Evolutionary conservation across 164 flowering plant genomes (phyloP).

Genomic region (Santalum album): DNA sequence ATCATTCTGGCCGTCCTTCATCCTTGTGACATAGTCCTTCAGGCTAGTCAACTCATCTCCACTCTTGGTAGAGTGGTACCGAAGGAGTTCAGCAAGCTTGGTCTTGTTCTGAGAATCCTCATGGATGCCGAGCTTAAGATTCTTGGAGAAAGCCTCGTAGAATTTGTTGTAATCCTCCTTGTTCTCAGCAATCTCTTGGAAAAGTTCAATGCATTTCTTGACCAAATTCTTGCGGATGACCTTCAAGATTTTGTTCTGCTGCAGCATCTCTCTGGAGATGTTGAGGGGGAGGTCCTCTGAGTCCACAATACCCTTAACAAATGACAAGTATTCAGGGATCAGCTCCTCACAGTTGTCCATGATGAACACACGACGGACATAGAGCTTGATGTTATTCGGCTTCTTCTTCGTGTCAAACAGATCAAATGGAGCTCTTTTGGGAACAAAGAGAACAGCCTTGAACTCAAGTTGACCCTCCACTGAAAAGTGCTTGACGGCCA

Average conservation of each 20-base stretch:
- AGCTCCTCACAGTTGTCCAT: slow-evolving; percentile 46
- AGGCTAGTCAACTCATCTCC: slow-evolving; percentile 50
- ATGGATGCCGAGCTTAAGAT: slow-evolving; percentile 48
- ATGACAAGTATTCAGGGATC: slow-evolving; percentile 38
- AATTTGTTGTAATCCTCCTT: slow-evolving; percentile 46
- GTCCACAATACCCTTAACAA: slow-evolving; percentile 41
- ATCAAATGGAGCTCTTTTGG: slow-evolving; percentile 21
- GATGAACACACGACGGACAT: slow-evolving; percentile 41
- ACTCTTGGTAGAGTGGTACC: slow-evolving; percentile 54
- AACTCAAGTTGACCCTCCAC: slow-evolving; percentile 35
- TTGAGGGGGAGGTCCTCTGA: slow-evolving; percentile 39
- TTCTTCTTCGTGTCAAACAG: slow-evolving; percentile 29
- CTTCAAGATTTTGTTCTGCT: slow-evolving; percentile 39
- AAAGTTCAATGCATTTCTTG: slow-evolving; percentile 43
- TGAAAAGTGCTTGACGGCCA: slow-evolving; percentile 31
- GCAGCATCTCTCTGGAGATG: slow-evolving; percentile 34
- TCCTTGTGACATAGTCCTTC: slow-evolving; percentile 50
- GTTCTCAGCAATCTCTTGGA: slow-evolving; percentile 48
- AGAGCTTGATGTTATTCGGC: slow-evolving; percentile 36
- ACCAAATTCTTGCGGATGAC: slow-evolving; percentile 46
- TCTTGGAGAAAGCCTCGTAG: slow-evolving; percentile 42
- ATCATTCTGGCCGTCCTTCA: slow-evolving; percentile 51
- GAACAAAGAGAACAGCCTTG: slow-evolving; percentile 29
- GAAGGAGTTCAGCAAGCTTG: slow-evolving; percentile 39
- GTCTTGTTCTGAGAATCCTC: slow-evolving; percentile 43